Evolutionary conservation across 176 grass and related monocot genomes (phyloP).

Genomic region (Oryza australiensis): DNA sequence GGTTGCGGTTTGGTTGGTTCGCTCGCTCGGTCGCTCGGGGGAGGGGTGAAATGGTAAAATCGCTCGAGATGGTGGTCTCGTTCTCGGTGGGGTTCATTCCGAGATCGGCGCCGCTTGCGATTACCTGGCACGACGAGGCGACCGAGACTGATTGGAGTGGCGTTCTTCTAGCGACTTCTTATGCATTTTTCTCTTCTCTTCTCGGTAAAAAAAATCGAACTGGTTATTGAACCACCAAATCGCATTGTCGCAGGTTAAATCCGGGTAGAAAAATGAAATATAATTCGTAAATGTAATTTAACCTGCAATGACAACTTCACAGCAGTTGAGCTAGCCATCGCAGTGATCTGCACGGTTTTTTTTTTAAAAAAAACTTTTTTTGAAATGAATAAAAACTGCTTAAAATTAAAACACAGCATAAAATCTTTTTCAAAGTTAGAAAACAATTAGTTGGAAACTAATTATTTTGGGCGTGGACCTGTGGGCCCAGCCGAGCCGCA

Average conservation of each 20-base stretch:
- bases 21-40: no score
- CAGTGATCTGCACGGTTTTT: neutral
- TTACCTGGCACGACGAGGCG: neutral
- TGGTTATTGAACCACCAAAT: neutral
- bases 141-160: constrained; percentile 11
- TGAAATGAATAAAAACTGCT: neutral
- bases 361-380: neutral
- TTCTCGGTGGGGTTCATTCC: constrained; percentile 13
- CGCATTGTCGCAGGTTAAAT: neutral
- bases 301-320: neutral
- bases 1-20: no score
- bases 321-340: neutral
- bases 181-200: neutral
- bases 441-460: neutral
- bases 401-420: neutral
- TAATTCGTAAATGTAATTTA: neutral
- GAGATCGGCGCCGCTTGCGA: neutral
- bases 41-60: constrained; percentile 8
- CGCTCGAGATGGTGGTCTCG: neutral
- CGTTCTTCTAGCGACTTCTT: constrained; percentile 39
- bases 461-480: neutral
- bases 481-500: neutral
- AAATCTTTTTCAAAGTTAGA: neutral
- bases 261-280: neutral
- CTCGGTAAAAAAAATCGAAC: neutral